These are phyloP conservation scores for Eucalyptus tenuipes DNA, from an alignment of 345 rosid genomes.

Conservation along the genomic window DNA sequence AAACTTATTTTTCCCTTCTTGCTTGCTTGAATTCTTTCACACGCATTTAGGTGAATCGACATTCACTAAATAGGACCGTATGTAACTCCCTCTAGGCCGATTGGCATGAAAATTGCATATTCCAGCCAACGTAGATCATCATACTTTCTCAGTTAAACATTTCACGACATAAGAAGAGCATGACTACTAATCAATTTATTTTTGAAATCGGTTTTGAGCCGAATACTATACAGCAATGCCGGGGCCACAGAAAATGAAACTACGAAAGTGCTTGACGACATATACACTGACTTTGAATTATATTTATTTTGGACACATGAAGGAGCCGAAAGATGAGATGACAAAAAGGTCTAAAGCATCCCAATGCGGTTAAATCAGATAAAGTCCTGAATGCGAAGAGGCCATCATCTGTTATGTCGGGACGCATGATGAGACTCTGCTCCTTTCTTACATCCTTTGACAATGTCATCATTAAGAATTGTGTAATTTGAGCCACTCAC, in stretches of 20 bases:
- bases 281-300: neutral
- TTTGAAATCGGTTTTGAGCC: neutral
- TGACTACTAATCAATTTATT: neutral
- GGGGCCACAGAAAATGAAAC: neutral
- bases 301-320: neutral
- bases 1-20: neutral
- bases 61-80: neutral
- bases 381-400: neutral
- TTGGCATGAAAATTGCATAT: neutral
- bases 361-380: neutral
- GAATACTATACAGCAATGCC: neutral
- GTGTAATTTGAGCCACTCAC: constrained; percentile 58
- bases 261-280: neutral
- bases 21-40: neutral
- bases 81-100: neutral
- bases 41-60: neutral
- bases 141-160: neutral
- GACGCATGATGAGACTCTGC: neutral
- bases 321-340: neutral
- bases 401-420: neutral
- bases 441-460: neutral
- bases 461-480: constrained; percentile 34
- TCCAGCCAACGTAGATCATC: neutral
- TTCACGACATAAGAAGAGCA: neutral
- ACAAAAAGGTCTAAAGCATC: neutral